Conservation (phyloP, 2,329 filamentous ascomycete genomes). For the Aspergillus viridinutans region DNA sequence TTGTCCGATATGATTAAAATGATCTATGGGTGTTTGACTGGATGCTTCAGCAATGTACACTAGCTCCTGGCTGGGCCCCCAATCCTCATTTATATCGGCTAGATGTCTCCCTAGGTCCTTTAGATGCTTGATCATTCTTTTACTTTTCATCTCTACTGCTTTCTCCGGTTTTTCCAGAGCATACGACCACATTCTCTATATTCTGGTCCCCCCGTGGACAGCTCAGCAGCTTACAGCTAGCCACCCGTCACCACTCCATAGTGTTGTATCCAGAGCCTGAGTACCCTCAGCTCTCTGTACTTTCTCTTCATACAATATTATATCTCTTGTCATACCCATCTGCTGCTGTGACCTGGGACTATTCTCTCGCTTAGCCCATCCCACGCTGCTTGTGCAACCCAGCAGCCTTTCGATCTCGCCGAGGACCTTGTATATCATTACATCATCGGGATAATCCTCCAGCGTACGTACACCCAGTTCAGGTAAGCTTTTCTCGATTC, state of each 20-base stretch:
- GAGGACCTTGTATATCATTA: background rate
- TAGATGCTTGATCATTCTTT: background rate
- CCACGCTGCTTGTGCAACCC: background rate
- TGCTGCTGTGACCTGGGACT: background rate
- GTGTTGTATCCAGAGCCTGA: background rate
- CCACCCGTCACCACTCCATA: background rate
- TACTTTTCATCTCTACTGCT: background rate
- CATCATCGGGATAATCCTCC: background rate
- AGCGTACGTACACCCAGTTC: background rate
- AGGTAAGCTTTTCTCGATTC: conserved; percentile 1
- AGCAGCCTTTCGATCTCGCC: background rate
- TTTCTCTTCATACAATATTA: background rate
- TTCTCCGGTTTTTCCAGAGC: background rate
- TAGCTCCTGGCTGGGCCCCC: background rate
- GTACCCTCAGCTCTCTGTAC: background rate
- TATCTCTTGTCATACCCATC: background rate
- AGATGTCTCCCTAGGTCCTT: background rate
- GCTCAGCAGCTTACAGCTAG: background rate
- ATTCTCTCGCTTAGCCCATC: background rate
- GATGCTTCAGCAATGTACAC: background rate
- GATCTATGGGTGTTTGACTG: background rate
- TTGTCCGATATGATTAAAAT: background rate
- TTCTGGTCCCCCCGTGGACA: background rate
- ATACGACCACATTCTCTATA: background rate
- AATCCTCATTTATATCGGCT: background rate